Evolutionary conservation across 768 basidiomycete species (phyloP).

Genomic region (Mycena floridula): DNA sequence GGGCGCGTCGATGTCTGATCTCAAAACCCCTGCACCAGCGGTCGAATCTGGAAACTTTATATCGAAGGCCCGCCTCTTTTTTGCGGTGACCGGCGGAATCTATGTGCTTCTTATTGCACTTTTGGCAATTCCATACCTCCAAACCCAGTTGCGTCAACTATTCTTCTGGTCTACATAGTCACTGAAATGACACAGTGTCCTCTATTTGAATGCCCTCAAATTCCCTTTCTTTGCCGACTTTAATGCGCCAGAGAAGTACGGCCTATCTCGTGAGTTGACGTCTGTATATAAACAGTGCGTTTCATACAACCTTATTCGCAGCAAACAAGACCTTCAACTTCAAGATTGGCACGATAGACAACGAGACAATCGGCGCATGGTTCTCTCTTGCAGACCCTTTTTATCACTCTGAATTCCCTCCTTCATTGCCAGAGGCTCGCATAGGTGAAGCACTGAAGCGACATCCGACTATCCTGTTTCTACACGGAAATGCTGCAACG

Average conservation of each 20-base stretch:
- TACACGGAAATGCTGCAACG: constrained; percentile 87
- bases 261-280: constrained; percentile 62
- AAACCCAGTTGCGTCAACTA: constrained; percentile 52
- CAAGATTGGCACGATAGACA: constrained; percentile 66
- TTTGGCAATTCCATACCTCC: constrained; percentile 57
- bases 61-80: background rate
- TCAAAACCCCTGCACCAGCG: no score
- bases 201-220: constrained; percentile 62
- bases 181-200: constrained; percentile 17
- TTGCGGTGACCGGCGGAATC: constrained; percentile 12
- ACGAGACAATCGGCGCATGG: constrained; percentile 81
- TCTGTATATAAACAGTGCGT: background rate
- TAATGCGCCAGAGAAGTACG: constrained; percentile 68
- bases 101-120: constrained; percentile 50
- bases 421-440: constrained; percentile 28
- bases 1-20: no score
- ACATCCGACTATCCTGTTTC: constrained; percentile 79
- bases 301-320: constrained; percentile 18
- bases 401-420: constrained; percentile 42
- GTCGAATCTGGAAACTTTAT: no score
- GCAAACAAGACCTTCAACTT: constrained; percentile 78
- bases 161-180: background rate
- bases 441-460: constrained; percentile 48
- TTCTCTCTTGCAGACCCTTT: constrained; percentile 65
- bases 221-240: constrained; percentile 61